A percentile compares a stretch with the other conserved stretches of the same genome.
phyloP scores from a whole-genome alignment of 495 filamentous ascomycete genomes.

The Podospora didyma region DNA sequence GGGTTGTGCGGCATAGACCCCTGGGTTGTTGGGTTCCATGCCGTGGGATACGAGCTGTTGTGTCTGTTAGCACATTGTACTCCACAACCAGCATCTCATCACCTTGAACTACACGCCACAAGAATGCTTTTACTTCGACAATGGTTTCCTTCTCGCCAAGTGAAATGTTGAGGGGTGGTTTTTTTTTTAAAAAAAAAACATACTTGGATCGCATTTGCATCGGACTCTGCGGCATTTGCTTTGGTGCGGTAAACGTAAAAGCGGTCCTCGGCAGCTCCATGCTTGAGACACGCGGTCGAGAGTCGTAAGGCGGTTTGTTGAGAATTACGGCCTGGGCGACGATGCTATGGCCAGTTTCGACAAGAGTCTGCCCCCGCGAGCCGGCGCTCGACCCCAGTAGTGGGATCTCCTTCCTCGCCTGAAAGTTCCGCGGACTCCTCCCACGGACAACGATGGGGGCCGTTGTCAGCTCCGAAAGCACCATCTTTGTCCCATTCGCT shows the following conservation, averaged over 20 bases:
- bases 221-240: slow-evolving; percentile 47
- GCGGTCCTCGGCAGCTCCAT: slow-evolving; percentile 46
- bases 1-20: slow-evolving; percentile 38
- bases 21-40: slow-evolving; percentile 37
- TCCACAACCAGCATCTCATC: too few relatives aligned
- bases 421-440: slow-evolving; percentile 75
- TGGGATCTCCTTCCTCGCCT: slow-evolving; percentile 71
- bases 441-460: slow-evolving; percentile 75
- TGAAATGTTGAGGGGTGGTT: too few relatives aligned
- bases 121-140: too few relatives aligned
- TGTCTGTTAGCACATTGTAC: slow-evolving; percentile 8
- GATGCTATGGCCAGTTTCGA: slow-evolving; percentile 44
- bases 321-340: slow-evolving; percentile 42
- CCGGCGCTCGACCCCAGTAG: slow-evolving; percentile 66
- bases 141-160: neutral
- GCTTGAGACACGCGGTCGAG: slow-evolving; percentile 39
- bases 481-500: slow-evolving; percentile 62
- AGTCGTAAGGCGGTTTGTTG: slow-evolving; percentile 47
- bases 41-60: slow-evolving; percentile 29
- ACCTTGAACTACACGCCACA: neutral
- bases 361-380: slow-evolving; percentile 54
- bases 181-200: too few relatives aligned
- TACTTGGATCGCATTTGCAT: slow-evolving; percentile 52
- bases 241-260: slow-evolving; percentile 51
- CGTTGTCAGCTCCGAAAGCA: slow-evolving; percentile 67